Evolutionary conservation across 2,329 filamentous ascomycete species (phyloP).

Genomic region (Colletotrichum sp.): DNA sequence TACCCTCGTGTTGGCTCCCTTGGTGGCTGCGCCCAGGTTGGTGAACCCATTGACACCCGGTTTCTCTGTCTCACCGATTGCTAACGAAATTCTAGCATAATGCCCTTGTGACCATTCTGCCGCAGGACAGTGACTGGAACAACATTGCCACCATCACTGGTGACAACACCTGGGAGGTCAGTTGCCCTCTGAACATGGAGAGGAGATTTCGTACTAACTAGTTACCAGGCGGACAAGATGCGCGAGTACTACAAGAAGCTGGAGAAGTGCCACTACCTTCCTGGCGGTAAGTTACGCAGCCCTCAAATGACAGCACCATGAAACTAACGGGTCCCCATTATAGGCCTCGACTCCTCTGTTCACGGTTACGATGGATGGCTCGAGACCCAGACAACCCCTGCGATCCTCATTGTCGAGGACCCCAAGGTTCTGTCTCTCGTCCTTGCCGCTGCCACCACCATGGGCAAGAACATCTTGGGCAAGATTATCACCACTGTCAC

Average conservation of each 20-base stretch:
- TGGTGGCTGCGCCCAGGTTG: slow-evolving; percentile 46
- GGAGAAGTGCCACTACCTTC: slow-evolving; percentile 59
- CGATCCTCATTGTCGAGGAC: neutral
- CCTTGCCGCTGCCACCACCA: slow-evolving; percentile 2
- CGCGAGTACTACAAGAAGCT: slow-evolving; percentile 60
- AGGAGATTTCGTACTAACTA: neutral
- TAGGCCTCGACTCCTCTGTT: slow-evolving; percentile 37
- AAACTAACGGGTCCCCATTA: accelerated
- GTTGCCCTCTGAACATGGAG: accelerated
- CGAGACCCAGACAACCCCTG: neutral
- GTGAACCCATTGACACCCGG: neutral
- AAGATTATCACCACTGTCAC: neutral
- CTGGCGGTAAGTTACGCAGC: neutral
- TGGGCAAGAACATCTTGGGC: neutral
- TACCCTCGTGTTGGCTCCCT: slow-evolving; percentile 51
- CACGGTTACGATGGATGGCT: slow-evolving; percentile 63
- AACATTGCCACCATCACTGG: slow-evolving; percentile 62
- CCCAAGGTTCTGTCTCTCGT: slow-evolving; percentile 5
- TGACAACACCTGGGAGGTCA: slow-evolving; percentile 55
- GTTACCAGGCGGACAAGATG: slow-evolving; percentile 53
- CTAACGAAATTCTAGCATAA: slow-evolving; percentile 50
- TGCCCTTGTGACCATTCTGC: slow-evolving; percentile 61
- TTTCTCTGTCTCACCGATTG: accelerated
- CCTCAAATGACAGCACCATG: accelerated
- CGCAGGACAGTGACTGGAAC: slow-evolving; percentile 63